A percentile compares a stretch with the other conserved stretches of the same genome.
Conservation (phyloP, 78 protist genomes). For the Dictyostelium firmibasis region DNA sequence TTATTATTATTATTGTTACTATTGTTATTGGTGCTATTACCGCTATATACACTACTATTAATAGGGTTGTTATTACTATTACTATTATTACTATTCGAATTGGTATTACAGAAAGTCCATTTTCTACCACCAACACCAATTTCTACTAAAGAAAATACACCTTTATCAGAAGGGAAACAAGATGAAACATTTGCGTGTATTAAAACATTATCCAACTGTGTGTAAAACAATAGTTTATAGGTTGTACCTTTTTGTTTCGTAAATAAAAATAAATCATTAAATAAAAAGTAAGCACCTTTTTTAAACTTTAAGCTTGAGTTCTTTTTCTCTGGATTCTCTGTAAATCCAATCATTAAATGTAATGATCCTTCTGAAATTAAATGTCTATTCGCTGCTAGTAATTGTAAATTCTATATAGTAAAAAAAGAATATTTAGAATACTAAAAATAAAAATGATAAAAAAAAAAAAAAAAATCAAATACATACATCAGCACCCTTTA, state of each 20-base stretch:
- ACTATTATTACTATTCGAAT: neutral
- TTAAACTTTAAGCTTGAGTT: conserved; percentile 32
- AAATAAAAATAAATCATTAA: conserved; percentile 65
- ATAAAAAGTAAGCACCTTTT: conserved; percentile 60
- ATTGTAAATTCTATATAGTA: conserved; percentile 6
- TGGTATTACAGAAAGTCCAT: conserved; percentile 57
- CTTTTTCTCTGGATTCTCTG: conserved; percentile 42
- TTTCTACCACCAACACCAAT: conserved; percentile 69
- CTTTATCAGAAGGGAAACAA: conserved; percentile 27
- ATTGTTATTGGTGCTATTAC: neutral
- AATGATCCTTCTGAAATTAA: conserved; percentile 41
- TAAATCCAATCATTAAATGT: conserved; percentile 56
- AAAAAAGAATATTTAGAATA: neutral
- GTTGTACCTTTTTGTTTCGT: conserved; percentile 52
- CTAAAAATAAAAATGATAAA: neutral
- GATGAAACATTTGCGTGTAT: conserved; percentile 7
- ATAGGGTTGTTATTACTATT: neutral
- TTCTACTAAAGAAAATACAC: conserved; percentile 36
- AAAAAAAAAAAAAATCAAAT: neutral
- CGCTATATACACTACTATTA: neutral
- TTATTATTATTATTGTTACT: neutral
- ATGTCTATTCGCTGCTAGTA: conserved; percentile 56
- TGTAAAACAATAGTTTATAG: neutral
- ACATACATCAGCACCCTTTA: conserved; percentile 73
- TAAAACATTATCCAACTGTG: conserved; percentile 31